Evolutionary conservation across 2,329 filamentous ascomycete species (phyloP), one percentile per base, ranked within the genome.

Genomic region (Diaporthe australafricana): DNA sequence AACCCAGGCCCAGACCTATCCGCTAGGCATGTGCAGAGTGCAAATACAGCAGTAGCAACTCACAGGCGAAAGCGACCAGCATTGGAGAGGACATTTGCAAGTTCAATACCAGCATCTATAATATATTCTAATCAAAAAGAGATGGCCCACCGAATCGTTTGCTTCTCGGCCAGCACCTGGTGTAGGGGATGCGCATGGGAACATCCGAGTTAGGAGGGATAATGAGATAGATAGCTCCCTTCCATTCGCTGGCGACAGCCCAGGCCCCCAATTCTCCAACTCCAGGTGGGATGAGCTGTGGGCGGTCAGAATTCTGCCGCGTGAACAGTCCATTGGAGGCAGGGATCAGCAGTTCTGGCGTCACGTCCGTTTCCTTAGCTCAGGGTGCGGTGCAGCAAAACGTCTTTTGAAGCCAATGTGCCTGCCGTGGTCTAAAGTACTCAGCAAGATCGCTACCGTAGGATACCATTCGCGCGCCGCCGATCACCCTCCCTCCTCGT

Each of bases 301-400:
- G 67, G 67, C 67, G 53, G 53, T 69, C 22, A 69, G 22, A 5
- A 22, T 68, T 55, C 65, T 68, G 65, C 55, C 56, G 47, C 6
- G 32, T n/a, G 55, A 38, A 22, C 17, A n/a, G n/a, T n/a, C n/a
- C n/a, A n/a, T n/a, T n/a, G n/a, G n/a, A n/a, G 14, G 38, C 55
- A 57, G 22, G 55, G 55, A 35, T 30, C 17, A 16, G 25, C 5
- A 52, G 48, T 17, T 68, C 48, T 30, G 50, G 40, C 47, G 65
- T 68, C 50, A 55, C 42, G 63, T 67, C 16, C 35, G 20, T n/a
- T n/a, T n/a, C n/a, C n/a, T n/a, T n/a, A n/a, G n/a, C n/a, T n/a
- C n/a, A n/a, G n/a, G n/a, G n/a, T n/a, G n/a, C n/a, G 32, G 6
- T 40, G 38, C 53, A 38, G 32, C 32, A 56, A 30, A 65, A 50